These are phyloP conservation scores for Ophiostoma perfectum DNA, from an alignment of 2,329 filamentous ascomycete genomes.

Conservation along the genomic window DNA sequence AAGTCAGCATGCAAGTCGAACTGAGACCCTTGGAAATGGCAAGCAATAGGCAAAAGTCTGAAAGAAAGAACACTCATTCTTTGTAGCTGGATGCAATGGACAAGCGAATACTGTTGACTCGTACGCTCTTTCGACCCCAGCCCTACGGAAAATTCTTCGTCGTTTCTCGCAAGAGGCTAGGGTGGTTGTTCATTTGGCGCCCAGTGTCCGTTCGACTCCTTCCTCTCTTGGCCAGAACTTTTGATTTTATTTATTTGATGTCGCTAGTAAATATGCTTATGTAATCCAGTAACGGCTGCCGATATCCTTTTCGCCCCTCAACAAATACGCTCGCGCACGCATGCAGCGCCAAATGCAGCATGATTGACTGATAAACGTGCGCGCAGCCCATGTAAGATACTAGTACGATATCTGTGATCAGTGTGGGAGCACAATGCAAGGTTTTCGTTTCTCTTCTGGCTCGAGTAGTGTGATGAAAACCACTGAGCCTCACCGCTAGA, in stretches of 20 bases:
- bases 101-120: not conserved
- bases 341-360: not conserved
- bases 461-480: not conserved
- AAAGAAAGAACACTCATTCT: too few relatives aligned
- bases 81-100: too few relatives aligned
- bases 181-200: not conserved
- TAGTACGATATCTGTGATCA: not conserved
- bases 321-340: not conserved
- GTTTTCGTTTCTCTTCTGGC: not conserved
- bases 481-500: conserved; percentile 11
- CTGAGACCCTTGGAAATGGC: too few relatives aligned
- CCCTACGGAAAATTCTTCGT: conserved; percentile 1
- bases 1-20: too few relatives aligned
- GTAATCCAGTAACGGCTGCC: not conserved
- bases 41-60: too few relatives aligned
- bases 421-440: conserved; percentile 2
- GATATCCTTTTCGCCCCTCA: not conserved
- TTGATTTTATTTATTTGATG: not conserved
- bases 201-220: not conserved
- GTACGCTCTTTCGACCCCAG: not conserved
- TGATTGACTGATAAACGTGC: conserved; percentile 7
- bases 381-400: not conserved
- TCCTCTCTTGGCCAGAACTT: not conserved
- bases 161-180: not conserved
- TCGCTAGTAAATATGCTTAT: not conserved